Base-by-base conservation (phyloP, 345 rosid genomes). In the Excoecaria agallocha region DNA sequence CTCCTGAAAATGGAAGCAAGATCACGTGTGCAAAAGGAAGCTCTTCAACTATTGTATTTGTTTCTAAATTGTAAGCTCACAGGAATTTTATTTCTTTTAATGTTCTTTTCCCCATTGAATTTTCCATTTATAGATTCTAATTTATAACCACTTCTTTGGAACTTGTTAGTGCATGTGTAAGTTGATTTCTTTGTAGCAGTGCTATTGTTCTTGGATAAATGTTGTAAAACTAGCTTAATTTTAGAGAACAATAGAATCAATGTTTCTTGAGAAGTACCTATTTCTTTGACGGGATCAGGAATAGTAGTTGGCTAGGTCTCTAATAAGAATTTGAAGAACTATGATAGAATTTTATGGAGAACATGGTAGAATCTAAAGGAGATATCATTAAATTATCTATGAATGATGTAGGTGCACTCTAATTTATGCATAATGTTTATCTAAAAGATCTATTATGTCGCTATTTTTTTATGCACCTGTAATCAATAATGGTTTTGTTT, bases 1-100 rank as follows among this genome's bases (percentile, higher is more conserved):
- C n/a, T n/a, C n/a, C n/a, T n/a, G n/a, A n/a, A n/a, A n/a, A n/a
- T n/a, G n/a, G n/a, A n/a, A n/a, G n/a, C n/a, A n/a, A n/a, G n/a
- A n/a, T n/a, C n/a, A n/a, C n/a, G n/a, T n/a, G n/a, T n/a, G n/a
- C n/a, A n/a, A n/a, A n/a, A n/a, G n/a, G n/a, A n/a, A n/a, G n/a
- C n/a, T n/a, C n/a, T n/a, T n/a, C n/a, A n/a, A n/a, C n/a, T 90
- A 65, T 81, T 90, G 49, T 86, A 77, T 80, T 81, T 91, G 82
- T 86, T 89, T 37, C 82, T 93, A 67, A 94, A 94, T 78, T 88
- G 99, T 94, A 84, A 84, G 93, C 61, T 16, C 19, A 16, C 8
- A 41, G 45, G 35, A 37, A 38, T 39, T 16, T 41, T 73, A 19
- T 16, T 76, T 71, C 62, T 45, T 71, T 66, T 67, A n/a, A n/a